Evolutionary conservation across 495 filamentous ascomycete genomes (phyloP), one percentile per base, ranked within the genome.

Genomic region (Pseudotulostoma volvatum): DNA sequence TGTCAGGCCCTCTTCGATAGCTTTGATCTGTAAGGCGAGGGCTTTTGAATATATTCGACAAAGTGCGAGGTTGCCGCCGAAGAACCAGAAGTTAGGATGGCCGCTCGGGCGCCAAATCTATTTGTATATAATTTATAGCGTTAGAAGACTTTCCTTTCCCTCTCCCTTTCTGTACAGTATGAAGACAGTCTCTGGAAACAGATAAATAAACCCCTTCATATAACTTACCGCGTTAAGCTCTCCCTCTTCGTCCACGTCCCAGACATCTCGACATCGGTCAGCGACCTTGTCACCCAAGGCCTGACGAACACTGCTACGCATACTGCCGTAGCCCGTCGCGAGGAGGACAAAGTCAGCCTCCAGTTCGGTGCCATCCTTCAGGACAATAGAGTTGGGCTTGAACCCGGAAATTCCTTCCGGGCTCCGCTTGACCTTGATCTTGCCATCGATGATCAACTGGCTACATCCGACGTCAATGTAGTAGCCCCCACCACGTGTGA

Each of bases 311-410:
- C 57, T 61, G 0, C 74, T 76, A 17, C 70, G 64, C 82, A 88
- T 93, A 46, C 83, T 85, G 32, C 73, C 62, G 53, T 84, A 90
- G 0, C 84, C 84, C 7, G 84, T 93, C 7, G 84, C 84, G 35
- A 87, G 73, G 3, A 88, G 68, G 23, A 93, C 75, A 49, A 82
- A 71, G 43, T 90, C 84, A 0, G 82, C 79, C 19, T 77, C 70
- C 0, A 90, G 53, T 34, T 59, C 60, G 2, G 54, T 63, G 1
- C 80, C 81, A 42, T 88, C 79, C 0, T 62, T 66, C 14, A 93
- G 67, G 4, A 60, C 50, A 4, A 90, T 32, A 0, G 71, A 68
- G 11, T 59, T 46, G 0, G 66, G 57, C 1, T 75, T 56, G 31
- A 87, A 67, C 0, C 45, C 49, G 3, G 44, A 35, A 11, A 87